Percentiles rank a stretch among this genome's conserved stretches.
phyloP scores from a whole-genome alignment of 352 stramenopile genomes.

The Globisporangium paddicum region DNA sequence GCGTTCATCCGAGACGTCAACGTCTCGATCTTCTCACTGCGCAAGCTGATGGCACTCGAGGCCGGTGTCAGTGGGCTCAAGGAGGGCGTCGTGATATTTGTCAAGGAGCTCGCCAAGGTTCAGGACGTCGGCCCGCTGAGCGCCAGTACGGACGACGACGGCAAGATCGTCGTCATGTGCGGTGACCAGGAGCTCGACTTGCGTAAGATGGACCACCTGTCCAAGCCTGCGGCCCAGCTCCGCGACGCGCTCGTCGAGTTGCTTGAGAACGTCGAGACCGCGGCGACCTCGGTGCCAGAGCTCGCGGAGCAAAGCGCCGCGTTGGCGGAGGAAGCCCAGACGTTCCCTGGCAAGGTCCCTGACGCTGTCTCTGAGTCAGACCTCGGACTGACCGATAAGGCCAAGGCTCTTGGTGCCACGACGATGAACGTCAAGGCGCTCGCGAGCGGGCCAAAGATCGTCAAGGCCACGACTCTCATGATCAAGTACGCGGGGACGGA shows the following conservation, averaged over 20 bases:
- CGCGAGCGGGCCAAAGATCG: constrained; percentile 42
- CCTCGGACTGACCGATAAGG: constrained; percentile 33
- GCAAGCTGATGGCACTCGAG: constrained; percentile 37
- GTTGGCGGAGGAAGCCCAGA: constrained; percentile 36
- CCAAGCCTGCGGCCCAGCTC: constrained; percentile 31
- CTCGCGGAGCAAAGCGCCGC: constrained; percentile 31
- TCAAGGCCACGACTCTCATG: constrained; percentile 38
- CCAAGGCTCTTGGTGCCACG: constrained; percentile 20
- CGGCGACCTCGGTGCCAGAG: constrained; percentile 38
- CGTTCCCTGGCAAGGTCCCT: constrained; percentile 34
- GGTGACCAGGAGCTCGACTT: constrained; percentile 40
- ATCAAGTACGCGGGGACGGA: constrained; percentile 45
- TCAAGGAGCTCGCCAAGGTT: constrained; percentile 39
- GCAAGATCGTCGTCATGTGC: constrained; percentile 37
- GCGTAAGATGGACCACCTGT: constrained; percentile 43
- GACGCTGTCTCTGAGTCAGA: constrained; percentile 35
- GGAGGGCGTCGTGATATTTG: constrained; percentile 33
- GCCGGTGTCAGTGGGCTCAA: constrained; percentile 28
- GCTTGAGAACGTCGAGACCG: constrained; percentile 47
- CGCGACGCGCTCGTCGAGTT: constrained; percentile 43
- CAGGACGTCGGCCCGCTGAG: constrained; percentile 32
- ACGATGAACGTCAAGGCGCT: constrained; percentile 40
- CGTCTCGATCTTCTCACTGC: constrained; percentile 26
- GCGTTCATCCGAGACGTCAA: constrained; percentile 23
- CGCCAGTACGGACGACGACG: constrained; percentile 33